Percentiles rank a stretch among this genome's conserved stretches.
These are phyloP conservation scores for Urochloa ruziziensis DNA, from an alignment of 176 grass and related monocot genomes.

Conservation along the genomic window DNA sequence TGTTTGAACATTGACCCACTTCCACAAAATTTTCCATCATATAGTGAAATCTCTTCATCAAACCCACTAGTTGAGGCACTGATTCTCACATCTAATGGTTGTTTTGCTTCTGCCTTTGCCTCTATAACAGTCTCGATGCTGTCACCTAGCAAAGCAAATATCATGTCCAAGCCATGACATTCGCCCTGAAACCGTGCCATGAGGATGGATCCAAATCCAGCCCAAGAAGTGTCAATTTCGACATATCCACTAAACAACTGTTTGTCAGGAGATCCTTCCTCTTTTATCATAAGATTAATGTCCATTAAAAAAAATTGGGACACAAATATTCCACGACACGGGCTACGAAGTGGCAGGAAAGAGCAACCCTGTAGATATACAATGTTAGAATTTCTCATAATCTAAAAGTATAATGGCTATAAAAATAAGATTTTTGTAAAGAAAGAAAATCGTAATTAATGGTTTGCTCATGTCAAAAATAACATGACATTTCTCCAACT, in stretches of 20 bases:
- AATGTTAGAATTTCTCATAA: neutral
- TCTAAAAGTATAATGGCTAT: neutral
- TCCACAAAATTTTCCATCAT: neutral
- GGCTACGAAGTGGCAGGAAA: slow-evolving; percentile 7
- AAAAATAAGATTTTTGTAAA: neutral
- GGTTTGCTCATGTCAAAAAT: neutral
- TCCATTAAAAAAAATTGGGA: neutral
- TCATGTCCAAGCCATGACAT: neutral
- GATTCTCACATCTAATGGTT: neutral
- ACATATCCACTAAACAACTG: neutral
- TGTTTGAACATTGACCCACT: neutral
- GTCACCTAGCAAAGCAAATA: neutral
- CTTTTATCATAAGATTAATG: neutral
- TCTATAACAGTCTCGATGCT: slow-evolving; percentile 1
- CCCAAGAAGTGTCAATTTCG: neutral
- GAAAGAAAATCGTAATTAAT: too few relatives aligned
- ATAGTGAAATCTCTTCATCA: neutral
- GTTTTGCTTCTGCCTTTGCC: neutral
- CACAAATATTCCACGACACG: neutral
- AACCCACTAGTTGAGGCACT: neutral
- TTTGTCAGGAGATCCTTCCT: neutral
- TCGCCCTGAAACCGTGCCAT: neutral
- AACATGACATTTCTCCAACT: neutral
- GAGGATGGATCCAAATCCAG: neutral
- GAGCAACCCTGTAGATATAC: neutral